phyloP scores from a whole-genome alignment of 805 yeast species.

The Yamadazyma endophytica region DNA sequence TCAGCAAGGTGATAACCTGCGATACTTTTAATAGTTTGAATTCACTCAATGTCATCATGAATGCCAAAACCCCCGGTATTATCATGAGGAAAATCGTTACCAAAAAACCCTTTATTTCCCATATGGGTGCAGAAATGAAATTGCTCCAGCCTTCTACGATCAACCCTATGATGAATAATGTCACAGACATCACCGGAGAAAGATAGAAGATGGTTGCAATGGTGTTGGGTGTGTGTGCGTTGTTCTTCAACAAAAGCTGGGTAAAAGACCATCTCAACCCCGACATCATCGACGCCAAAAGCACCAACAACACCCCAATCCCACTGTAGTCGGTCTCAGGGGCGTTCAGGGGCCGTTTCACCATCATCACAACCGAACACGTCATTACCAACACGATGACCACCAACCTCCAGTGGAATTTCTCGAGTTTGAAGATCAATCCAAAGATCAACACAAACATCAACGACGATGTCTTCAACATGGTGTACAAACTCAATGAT shows the following conservation, averaged over 20 bases:
- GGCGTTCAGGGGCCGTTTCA: conserved; percentile 33
- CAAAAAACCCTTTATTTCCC: conserved; percentile 58
- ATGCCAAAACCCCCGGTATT: conserved; percentile 84
- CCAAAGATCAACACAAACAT: conserved; percentile 90
- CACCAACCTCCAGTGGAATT: conserved; percentile 61
- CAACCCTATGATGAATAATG: conserved; percentile 59
- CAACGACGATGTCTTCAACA: conserved; percentile 85
- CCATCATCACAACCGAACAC: conserved; percentile 85
- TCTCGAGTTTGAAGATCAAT: conserved; percentile 73
- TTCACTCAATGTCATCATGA: conserved; percentile 85
- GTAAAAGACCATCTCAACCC: conserved; percentile 96
- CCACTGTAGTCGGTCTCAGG: conserved; percentile 17
- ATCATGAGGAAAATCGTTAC: conserved; percentile 56
- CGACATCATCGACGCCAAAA: conserved; percentile 73
- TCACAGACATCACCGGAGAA: conserved; percentile 76
- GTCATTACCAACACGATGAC: conserved; percentile 77
- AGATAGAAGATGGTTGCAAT: conserved; percentile 78
- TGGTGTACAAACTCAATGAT: conserved; percentile 81
- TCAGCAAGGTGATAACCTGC: conserved; percentile 77
- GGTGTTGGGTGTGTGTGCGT: conserved; percentile 59
- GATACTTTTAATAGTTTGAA: conserved; percentile 78
- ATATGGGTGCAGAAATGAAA: conserved; percentile 53
- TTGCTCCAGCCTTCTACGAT: conserved; percentile 62
- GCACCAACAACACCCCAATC: conserved; percentile 69
- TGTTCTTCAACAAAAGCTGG: conserved; percentile 65